Base-by-base conservation (phyloP, 2,329 filamentous ascomycete genomes). In the Colletotrichum neosansevieriae region DNA sequence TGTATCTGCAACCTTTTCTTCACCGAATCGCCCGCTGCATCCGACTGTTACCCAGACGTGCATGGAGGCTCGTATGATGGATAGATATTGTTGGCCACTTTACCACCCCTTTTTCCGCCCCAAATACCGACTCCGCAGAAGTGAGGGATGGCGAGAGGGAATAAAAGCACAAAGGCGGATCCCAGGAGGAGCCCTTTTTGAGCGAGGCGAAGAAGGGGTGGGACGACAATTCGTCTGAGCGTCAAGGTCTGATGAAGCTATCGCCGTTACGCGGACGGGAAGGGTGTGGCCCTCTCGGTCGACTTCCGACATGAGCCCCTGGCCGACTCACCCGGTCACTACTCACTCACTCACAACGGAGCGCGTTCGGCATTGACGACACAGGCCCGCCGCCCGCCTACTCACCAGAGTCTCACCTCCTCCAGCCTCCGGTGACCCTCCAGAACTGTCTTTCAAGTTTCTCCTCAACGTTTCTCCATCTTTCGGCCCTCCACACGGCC, bases 271-370 rank as follows among this genome's bases (percentile, higher is more conserved):
- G 34, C 36, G 17, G 24, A 45, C 45, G 56, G 47, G 42, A 65
- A 54, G 21, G 40, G 49, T 65, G 61, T 65, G 49, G 47, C 40
- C 36, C 38, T 45, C 54, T 68, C 65, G 65, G 65, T 68, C 65
- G 65, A 68, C 65, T 68, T 68, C 65, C 65, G 65, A 17, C n/a
- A n/a, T 42, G 50, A 68, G 65, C 65, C 65, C 65, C 65, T 68
- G 65, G 49, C 65, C 65, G 65, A 65, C 47, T 65, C 47, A 36
- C 40, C 65, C 40, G 54, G 49, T 54, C 54, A 32, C 21, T 21
- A 3, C 2, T n/a, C n/a, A n/a, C n/a, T n/a, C n/a, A 24, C 54
- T 34, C 65, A 49, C 60, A 59, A 49, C 60, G 65, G 65, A 38
- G 32, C 54, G 40, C 36, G 38, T 65, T 60, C 65, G 65, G 65